These are phyloP conservation scores for Paraphaeosphaeria sporulosa DNA, from an alignment of 2,329 filamentous ascomycete species.

Conservation along the genomic window DNA sequence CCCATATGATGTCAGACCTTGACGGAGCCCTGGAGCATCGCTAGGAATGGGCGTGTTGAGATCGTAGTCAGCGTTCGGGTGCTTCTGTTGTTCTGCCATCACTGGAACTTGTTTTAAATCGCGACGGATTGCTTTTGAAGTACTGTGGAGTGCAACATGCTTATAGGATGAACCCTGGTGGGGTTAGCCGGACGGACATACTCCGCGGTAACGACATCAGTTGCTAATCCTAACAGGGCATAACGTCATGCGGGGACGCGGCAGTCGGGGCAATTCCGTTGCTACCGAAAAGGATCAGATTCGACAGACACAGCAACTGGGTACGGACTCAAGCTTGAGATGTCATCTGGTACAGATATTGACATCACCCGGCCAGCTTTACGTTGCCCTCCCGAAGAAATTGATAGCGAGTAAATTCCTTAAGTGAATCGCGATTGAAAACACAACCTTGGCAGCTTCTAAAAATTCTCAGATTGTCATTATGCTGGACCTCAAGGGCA, in stretches of 20 bases:
- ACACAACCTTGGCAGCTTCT: not conserved
- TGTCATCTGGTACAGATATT: not conserved
- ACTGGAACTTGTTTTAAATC: not conserved
- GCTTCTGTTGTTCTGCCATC: slow-evolving; percentile 6
- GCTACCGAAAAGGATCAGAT: not conserved
- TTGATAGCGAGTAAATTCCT: not conserved
- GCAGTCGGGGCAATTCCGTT: not conserved
- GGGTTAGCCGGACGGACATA: slow-evolving; percentile 3
- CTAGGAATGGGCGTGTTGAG: slow-evolving; percentile 61
- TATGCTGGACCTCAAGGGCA: slow-evolving; percentile 13
- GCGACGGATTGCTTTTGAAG: not conserved
- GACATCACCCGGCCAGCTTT: not conserved
- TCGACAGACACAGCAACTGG: not conserved
- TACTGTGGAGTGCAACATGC: not conserved
- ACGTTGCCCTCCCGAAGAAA: not conserved
- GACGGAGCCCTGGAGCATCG: slow-evolving; percentile 61
- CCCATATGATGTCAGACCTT: slow-evolving; percentile 73
- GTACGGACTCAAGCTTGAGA: not conserved
- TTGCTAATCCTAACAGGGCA: not conserved
- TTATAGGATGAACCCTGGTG: not conserved
- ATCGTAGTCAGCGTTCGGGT: slow-evolving; percentile 62
- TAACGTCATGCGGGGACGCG: not conserved
- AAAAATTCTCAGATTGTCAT: not conserved
- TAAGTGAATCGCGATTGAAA: not conserved
- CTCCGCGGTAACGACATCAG: slow-evolving; percentile 4